Base-by-base conservation (phyloP, 257 asterid species). In the Osmanthus fragrans region DNA sequence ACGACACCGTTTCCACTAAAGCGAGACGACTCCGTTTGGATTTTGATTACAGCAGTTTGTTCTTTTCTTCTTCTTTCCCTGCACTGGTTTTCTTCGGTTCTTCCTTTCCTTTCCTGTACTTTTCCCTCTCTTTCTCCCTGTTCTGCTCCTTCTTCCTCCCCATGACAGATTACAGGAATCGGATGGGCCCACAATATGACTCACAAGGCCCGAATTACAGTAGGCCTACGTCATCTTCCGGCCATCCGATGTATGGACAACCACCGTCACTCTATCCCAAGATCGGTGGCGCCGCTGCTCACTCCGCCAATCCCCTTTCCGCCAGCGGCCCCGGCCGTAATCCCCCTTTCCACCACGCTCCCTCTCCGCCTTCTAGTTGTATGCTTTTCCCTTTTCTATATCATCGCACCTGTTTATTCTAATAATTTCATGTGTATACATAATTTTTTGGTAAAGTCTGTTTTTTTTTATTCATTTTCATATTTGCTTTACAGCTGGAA, bases 311-410 rank as follows among this genome's bases (percentile, higher is more conserved):
- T 51, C 23, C 63, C n/a, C 7, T 51, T 51, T 51, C 63, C 23
- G 58, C 88, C 73, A 54, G 83, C 67, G 4, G 82, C 11, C 82
- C 56, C 45, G 70, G 42, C 78, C 85, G 92, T 5, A 86, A 88
- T 64, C 89, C 90, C 23, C 92, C 90, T 29, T 86, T 77, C 34
- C 89, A 86, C 79, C 80, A 82, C 6, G 88, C 92, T 3, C 83
- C 89, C 25, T 70, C 84, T 73, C 85, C 88, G 8, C 89, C 90
- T 13, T 34, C 88, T 32, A 83, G 47, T 36, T 25, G 90, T 85
- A 76, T n/a, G 73, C 37, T 72, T 33, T 64, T 36, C 56, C 36
- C 36, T 12, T 29, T 63, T 7, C 69, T 23, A 11, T 63, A 27
- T 25, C 19, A 63, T 63, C 18, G 18, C 34, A 23, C 58, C 7